phyloP scores from a whole-genome alignment of 108 stramenopile genomes.

The Cyclotella choctawhatcheeana region DNA sequence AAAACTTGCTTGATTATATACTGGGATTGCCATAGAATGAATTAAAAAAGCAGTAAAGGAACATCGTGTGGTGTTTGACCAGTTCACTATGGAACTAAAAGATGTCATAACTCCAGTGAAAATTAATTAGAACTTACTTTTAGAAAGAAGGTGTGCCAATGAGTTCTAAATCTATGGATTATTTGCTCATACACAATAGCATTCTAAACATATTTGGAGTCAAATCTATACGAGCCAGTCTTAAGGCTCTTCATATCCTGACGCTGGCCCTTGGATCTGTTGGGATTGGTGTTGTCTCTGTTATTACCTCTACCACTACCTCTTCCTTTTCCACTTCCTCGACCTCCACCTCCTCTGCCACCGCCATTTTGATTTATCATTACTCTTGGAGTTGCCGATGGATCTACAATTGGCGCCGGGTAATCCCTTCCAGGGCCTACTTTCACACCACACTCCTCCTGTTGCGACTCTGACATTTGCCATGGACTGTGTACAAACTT shows the following conservation, averaged over 20 bases:
- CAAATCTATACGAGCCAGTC: conserved; percentile 54
- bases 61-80: too few species aligned
- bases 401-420: conserved; percentile 79
- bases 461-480: conserved; percentile 85
- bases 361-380: conserved; percentile 40
- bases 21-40: too few species aligned
- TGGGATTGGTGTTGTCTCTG: conserved; percentile 53
- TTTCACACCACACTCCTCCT: conserved; percentile 70
- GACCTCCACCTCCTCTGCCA: conserved; percentile 23
- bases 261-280: conserved; percentile 71
- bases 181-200: too few species aligned
- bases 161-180: too few species aligned
- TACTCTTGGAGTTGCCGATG: conserved; percentile 47
- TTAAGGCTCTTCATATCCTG: conserved; percentile 87
- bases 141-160: too few species aligned
- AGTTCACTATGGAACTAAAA: too few species aligned
- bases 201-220: conserved; percentile 20
- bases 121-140: too few species aligned
- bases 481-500: conserved; percentile 85
- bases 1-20: too few species aligned
- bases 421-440: conserved; percentile 80
- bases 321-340: conserved; percentile 34
- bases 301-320: conserved; percentile 20
- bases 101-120: too few species aligned
- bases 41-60: too few species aligned